Base-by-base conservation (phyloP, 2,329 filamentous ascomycete species). In the Fusarium udum region DNA sequence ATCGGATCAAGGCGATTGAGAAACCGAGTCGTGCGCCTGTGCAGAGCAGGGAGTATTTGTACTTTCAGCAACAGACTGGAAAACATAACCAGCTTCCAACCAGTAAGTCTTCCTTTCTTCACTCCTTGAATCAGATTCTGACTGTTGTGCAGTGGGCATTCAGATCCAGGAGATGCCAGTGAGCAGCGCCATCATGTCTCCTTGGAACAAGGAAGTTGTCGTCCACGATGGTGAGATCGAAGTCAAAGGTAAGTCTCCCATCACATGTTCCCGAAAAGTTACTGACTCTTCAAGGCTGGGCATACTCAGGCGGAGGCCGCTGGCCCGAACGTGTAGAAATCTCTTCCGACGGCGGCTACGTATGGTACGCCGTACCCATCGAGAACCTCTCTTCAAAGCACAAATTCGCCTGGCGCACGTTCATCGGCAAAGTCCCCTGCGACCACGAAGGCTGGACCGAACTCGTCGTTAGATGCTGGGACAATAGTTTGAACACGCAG, bases 111-210 rank as follows among this genome's bases (percentile, higher is more conserved):
- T 2, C 4, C 4, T 13, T 6, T 9, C 16, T 11, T 32, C 14
- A 6, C 0, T 10, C 15, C 20, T 49, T 1, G 14, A 16, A 13
- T 3, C 5, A 12, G 7, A 42, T 5, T 4, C 56, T 64, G 4
- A 64, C 22, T 31, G 1, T n/a, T 60, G 1, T 18, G 3, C 2
- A 66, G 63, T 66, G 64, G 91, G 89, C 1, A 90, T 91, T 69
- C 88, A 87, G 69, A 93, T 92, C 75, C 91, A 93, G 76, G 91
- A 92, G 45, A 93, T 93, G 91, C 91, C 91, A 0, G 91, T 93
- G 2, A 88, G 86, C 59, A 88, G 85, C 13, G 91, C 91, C 22
- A 92, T 92, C 75, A 92, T 92, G 88, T 83, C 87, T 0, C 91
- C 91, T 0, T 83, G 84, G 81, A 86, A 87, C 32, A 90, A 90